These are phyloP conservation scores for Phialophora tarda DNA, from an alignment of 2,329 filamentous ascomycete species.

Conservation along the genomic window DNA sequence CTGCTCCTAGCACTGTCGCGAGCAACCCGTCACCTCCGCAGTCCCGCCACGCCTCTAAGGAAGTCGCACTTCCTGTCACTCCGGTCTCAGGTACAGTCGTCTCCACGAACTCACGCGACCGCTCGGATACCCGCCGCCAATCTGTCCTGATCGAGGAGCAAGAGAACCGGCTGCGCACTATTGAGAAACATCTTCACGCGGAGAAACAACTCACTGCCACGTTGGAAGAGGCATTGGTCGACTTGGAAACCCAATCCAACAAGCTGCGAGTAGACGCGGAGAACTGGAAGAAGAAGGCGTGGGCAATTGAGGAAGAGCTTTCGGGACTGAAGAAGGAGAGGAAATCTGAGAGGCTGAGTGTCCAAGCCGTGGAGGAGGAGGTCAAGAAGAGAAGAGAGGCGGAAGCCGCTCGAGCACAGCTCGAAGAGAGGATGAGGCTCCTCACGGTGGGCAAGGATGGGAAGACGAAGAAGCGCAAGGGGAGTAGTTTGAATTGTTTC, in stretches of 20 bases:
- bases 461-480: constrained; percentile 86
- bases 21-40: constrained; percentile 63
- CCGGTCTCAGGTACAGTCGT: constrained; percentile 32
- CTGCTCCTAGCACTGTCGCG: constrained; percentile 56
- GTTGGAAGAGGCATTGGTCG: constrained; percentile 91
- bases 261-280: constrained; percentile 91
- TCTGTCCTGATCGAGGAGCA: constrained; percentile 90
- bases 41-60: constrained; percentile 80
- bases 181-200: constrained; percentile 94
- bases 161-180: constrained; percentile 89
- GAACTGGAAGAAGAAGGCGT: constrained; percentile 84
- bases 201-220: constrained; percentile 97
- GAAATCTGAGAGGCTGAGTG: constrained; percentile 64
- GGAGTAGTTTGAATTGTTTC: constrained; percentile 96
- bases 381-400: constrained; percentile 88
- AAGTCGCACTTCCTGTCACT: constrained; percentile 54
- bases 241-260: constrained; percentile 89
- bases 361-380: constrained; percentile 96
- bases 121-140: constrained; percentile 30
- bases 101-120: constrained; percentile 47
- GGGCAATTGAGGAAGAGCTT: constrained; percentile 70
- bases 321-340: constrained; percentile 62
- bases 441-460: constrained; percentile 60
- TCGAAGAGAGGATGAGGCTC: constrained; percentile 93
- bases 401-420: constrained; percentile 82